A percentile compares a stretch with the other conserved stretches of the same genome.
These are phyloP conservation scores for Nannochloropsis gaditana DNA, from an alignment of 108 stramenopile species.

Conservation along the genomic window DNA sequence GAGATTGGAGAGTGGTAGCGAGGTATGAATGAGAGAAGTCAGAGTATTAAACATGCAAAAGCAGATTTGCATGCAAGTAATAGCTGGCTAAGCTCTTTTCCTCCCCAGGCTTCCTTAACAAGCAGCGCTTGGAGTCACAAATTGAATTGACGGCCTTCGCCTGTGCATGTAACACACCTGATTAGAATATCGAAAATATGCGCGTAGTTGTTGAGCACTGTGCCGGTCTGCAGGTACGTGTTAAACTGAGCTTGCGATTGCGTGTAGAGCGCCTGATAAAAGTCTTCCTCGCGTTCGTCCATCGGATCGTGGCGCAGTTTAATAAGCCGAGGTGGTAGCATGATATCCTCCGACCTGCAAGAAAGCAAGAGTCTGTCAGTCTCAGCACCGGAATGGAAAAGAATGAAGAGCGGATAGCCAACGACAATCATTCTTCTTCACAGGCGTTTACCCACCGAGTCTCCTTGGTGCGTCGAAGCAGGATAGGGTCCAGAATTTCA, in stretches of 20 bases:
- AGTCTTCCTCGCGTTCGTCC: conserved; percentile 76
- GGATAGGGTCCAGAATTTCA: conserved; percentile 72
- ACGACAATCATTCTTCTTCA: too few species aligned
- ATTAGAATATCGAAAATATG: conserved; percentile 93
- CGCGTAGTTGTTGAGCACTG: conserved; percentile 96
- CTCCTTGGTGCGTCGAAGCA: conserved; percentile 93
- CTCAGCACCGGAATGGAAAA: not conserved
- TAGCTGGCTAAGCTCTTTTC: too few species aligned
- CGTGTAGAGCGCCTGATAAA: conserved; percentile 94
- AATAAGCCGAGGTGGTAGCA: conserved; percentile 71
- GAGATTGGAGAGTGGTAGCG: too few species aligned
- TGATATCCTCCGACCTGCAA: conserved; percentile 75
- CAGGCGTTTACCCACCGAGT: conserved; percentile 45
- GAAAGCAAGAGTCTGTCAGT: not conserved
- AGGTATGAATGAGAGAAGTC: too few species aligned
- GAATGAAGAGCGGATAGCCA: too few species aligned
- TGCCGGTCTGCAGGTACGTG: conserved; percentile 82
- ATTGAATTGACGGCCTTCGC: too few species aligned
- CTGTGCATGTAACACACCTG: conserved; percentile 34
- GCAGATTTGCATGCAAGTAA: too few species aligned
- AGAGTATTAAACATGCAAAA: too few species aligned
- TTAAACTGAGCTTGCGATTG: conserved; percentile 87
- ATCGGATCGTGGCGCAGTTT: conserved; percentile 53
- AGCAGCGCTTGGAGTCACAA: too few species aligned
- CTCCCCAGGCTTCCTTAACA: too few species aligned